A percentile compares a stretch with the other conserved stretches of the same genome.
phyloP scores from a whole-genome alignment of 495 filamentous ascomycete species.

The Aspergillus homomorphus region DNA sequence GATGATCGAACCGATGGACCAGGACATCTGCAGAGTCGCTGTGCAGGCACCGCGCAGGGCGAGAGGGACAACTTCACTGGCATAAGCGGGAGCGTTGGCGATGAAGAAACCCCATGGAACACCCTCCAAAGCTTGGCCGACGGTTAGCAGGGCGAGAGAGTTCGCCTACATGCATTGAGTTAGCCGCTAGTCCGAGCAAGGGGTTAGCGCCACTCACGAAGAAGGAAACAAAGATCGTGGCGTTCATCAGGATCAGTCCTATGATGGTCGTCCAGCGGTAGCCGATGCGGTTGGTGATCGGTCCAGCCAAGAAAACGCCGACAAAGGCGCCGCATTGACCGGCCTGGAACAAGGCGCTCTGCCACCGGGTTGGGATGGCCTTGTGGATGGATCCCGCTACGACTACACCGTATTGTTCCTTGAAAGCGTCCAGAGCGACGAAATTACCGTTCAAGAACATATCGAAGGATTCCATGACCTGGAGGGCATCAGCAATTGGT shows the following conservation, averaged over 20 bases:
- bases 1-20: constrained; percentile 70
- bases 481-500: constrained; percentile 4
- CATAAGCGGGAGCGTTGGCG: constrained; percentile 67
- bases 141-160: constrained; percentile 57
- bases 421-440: constrained; percentile 30
- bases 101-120: constrained; percentile 75
- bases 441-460: constrained; percentile 40
- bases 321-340: constrained; percentile 59
- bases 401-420: constrained; percentile 26
- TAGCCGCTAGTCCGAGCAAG: neutral
- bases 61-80: constrained; percentile 66
- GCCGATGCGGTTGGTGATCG: constrained; percentile 60
- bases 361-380: constrained; percentile 33
- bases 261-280: constrained; percentile 63
- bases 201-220: constrained; percentile 35
- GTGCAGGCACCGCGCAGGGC: constrained; percentile 62
- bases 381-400: constrained; percentile 2
- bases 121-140: constrained; percentile 67
- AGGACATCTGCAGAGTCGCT: constrained; percentile 69
- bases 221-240: constrained; percentile 66
- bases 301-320: constrained; percentile 64
- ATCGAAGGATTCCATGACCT: constrained; percentile 43
- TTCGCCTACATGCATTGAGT: constrained; percentile 33
- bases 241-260: constrained; percentile 55
- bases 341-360: constrained; percentile 36